Conservation (phyloP, 2,329 filamentous ascomycete species). For the Colletotrichum musicola region DNA sequence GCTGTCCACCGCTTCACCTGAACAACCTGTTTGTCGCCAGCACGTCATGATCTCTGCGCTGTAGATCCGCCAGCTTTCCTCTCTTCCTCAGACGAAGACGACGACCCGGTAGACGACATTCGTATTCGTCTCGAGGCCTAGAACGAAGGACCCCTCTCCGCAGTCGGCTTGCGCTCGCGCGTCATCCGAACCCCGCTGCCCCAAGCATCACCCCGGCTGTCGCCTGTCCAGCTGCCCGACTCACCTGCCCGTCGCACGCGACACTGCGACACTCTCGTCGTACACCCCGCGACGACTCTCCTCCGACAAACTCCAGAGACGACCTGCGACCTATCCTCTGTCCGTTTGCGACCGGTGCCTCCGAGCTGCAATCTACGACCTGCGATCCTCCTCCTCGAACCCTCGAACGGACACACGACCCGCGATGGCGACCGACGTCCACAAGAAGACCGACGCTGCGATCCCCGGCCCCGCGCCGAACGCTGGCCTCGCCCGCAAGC, state of each 20-base stretch:
- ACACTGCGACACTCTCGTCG: slow-evolving; percentile 10
- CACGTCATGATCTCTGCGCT: neutral
- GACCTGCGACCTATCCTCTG: neutral
- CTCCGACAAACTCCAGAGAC: neutral
- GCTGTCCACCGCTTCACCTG: neutral
- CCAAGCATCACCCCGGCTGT: slow-evolving; percentile 32
- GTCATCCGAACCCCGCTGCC: slow-evolving; percentile 26
- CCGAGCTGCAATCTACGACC: neutral
- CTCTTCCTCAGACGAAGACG: too few relatives aligned
- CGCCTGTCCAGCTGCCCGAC: slow-evolving; percentile 25
- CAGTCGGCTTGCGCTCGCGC: neutral
- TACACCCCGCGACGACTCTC: neutral
- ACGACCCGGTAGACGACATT: too few relatives aligned
- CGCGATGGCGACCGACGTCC: slow-evolving; percentile 52
- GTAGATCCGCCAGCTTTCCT: neutral
- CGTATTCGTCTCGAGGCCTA: too few relatives aligned
- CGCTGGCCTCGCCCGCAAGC: slow-evolving; percentile 31
- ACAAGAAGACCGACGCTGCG: slow-evolving; percentile 44
- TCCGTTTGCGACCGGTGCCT: neutral
- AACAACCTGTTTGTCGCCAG: slow-evolving; percentile 1
- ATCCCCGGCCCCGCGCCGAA: slow-evolving; percentile 40
- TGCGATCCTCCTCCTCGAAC: too few relatives aligned
- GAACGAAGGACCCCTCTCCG: too few relatives aligned
- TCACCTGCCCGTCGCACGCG: slow-evolving; percentile 37
- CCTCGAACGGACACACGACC: neutral